Evolutionary conservation across 352 stramenopile species (phyloP).

Genomic region (Aphanomyces cochlioides): DNA sequence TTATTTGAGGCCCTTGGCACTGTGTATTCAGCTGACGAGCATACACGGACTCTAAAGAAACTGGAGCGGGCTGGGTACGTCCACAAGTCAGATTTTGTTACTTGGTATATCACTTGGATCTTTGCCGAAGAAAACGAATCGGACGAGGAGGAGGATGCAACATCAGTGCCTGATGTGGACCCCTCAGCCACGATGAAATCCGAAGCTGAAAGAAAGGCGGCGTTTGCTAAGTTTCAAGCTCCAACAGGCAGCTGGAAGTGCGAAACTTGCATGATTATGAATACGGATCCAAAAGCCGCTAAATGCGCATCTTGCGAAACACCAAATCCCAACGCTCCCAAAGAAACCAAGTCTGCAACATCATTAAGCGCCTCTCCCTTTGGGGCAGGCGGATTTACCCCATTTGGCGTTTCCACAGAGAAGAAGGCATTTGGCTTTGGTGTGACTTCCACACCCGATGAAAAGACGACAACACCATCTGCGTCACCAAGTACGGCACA

Average conservation of each 20-base stretch:
- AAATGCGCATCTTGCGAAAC: constrained; percentile 52
- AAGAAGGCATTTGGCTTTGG: constrained; percentile 1
- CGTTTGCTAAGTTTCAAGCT: constrained; percentile 46
- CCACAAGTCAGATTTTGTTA: constrained; percentile 49
- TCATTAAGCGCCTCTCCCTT: constrained; percentile 8
- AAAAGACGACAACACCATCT: neutral
- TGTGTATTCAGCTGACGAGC: constrained; percentile 58
- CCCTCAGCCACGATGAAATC: constrained; percentile 45
- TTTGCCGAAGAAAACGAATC: constrained; percentile 46
- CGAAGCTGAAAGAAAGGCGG: constrained; percentile 47
- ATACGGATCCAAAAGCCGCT: constrained; percentile 27
- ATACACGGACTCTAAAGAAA: constrained; percentile 38
- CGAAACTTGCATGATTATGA: neutral
- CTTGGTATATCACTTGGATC: constrained; percentile 64
- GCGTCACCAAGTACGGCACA: neutral
- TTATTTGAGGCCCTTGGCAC: constrained; percentile 57
- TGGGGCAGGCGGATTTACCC: constrained; percentile 41
- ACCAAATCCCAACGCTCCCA: constrained; percentile 38
- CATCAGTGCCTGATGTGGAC: constrained; percentile 19
- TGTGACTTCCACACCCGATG: neutral
- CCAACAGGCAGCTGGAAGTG: constrained; percentile 30
- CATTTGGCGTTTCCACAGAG: constrained; percentile 35
- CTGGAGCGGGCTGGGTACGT: constrained; percentile 51
- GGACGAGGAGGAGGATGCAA: constrained; percentile 44
- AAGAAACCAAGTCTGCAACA: neutral